phyloP scores from a whole-genome alignment of 257 asterid genomes.

The Orobanche coerulescens region DNA sequence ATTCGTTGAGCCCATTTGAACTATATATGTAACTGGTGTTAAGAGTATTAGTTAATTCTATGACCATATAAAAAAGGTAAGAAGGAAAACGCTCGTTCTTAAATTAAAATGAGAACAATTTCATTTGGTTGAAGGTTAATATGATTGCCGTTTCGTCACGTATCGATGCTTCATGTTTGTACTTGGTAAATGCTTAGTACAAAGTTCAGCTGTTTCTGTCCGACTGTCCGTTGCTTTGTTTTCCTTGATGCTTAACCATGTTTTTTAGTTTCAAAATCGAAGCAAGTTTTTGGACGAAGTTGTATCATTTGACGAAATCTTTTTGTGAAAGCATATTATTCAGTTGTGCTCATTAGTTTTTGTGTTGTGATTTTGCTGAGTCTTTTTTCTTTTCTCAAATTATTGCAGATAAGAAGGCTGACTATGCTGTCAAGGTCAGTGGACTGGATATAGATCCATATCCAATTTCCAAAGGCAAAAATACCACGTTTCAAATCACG shows the following conservation, averaged over 20 bases:
- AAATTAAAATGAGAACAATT: too few species aligned
- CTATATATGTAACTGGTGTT: too few species aligned
- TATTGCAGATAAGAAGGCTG: conserved; percentile 45
- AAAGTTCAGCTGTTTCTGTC: neutral
- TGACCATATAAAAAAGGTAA: too few species aligned
- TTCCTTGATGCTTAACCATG: neutral
- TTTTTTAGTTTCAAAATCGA: neutral
- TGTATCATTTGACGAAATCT: neutral
- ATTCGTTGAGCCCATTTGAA: too few species aligned
- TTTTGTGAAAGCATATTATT: neutral
- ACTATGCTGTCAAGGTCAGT: conserved; percentile 59
- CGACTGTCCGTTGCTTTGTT: neutral
- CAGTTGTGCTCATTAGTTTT: neutral
- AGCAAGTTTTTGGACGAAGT: too few species aligned
- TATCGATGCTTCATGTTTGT: too few species aligned
- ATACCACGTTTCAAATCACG: conserved; percentile 51
- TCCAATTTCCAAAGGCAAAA: conserved; percentile 50
- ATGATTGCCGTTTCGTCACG: too few species aligned
- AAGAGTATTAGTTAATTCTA: too few species aligned
- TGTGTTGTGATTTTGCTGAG: neutral
- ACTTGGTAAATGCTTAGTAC: too few species aligned
- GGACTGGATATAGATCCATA: conserved; percentile 59
- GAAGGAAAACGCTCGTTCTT: too few species aligned
- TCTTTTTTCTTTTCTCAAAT: too few species aligned
- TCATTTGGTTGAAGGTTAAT: too few species aligned